Conservation (phyloP, 345 rosid species). For the sweet orange (Citrus sinensis) region DNA sequence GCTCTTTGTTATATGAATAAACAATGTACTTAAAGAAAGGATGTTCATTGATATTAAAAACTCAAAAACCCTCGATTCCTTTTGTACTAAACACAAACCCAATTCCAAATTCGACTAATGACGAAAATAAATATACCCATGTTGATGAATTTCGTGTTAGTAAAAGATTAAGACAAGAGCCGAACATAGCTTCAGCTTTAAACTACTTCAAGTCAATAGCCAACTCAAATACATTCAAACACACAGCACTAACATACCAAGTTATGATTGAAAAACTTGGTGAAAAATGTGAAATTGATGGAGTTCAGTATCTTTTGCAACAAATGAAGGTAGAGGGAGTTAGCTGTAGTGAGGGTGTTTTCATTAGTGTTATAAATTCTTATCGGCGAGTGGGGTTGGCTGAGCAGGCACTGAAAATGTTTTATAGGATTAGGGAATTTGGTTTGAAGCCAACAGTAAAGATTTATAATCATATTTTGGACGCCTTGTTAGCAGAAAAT, state of each 20-base stretch:
- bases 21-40: slow-evolving; percentile 52
- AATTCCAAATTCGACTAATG: slow-evolving; percentile 15
- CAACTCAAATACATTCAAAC: slow-evolving; percentile 61
- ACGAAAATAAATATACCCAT: slow-evolving; percentile 19
- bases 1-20: background rate
- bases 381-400: slow-evolving; percentile 45
- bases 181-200: slow-evolving; percentile 44
- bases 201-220: slow-evolving; percentile 60
- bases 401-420: slow-evolving; percentile 76
- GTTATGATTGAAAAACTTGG: slow-evolving; percentile 67
- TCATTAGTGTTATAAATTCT: slow-evolving; percentile 53
- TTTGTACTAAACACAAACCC: slow-evolving; percentile 44
- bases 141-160: slow-evolving; percentile 51
- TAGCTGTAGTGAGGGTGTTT: slow-evolving; percentile 58
- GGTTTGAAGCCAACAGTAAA: slow-evolving; percentile 73
- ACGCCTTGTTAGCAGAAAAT: slow-evolving; percentile 66
- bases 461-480: slow-evolving; percentile 80
- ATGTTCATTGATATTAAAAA: slow-evolving; percentile 46
- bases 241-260: slow-evolving; percentile 63
- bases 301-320: slow-evolving; percentile 78
- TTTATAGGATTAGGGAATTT: slow-evolving; percentile 73
- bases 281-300: slow-evolving; percentile 43
- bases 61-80: slow-evolving; percentile 43
- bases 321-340: slow-evolving; percentile 90
- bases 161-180: slow-evolving; percentile 44